These are phyloP conservation scores for Diddensiella santjacobensis DNA, from an alignment of 805 yeast species.

Conservation along the genomic window DNA sequence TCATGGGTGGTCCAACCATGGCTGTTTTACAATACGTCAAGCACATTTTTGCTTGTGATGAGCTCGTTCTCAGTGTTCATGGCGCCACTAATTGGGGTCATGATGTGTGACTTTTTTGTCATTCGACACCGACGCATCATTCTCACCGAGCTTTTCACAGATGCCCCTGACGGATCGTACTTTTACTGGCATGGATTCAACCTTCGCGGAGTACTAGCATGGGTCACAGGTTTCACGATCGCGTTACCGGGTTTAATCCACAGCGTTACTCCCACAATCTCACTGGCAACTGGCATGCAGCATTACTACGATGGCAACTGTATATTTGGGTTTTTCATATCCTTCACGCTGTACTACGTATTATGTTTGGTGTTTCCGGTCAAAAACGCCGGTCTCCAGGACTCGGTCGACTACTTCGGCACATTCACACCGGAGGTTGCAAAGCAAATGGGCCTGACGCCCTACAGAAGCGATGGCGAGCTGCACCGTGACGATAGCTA, in stretches of 20 bases:
- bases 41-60: conserved; percentile 37
- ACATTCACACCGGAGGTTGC: conserved; percentile 32
- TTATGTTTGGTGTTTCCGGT: conserved; percentile 38
- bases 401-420: conserved; percentile 34
- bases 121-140: conserved; percentile 39
- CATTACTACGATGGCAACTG: conserved; percentile 44
- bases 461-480: conserved; percentile 4
- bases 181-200: conserved; percentile 44
- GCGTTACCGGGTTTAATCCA: conserved; percentile 31
- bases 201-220: conserved; percentile 39
- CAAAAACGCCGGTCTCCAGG: conserved; percentile 35
- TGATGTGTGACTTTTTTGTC: conserved; percentile 38
- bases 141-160: conserved; percentile 40
- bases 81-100: conserved; percentile 39
- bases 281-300: conserved; percentile 35
- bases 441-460: conserved; percentile 13
- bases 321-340: conserved; percentile 38
- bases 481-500: neutral
- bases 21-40: conserved; percentile 37
- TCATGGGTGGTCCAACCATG: conserved; percentile 37
- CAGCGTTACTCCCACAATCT: conserved; percentile 33
- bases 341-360: conserved; percentile 35
- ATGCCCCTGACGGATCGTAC: conserved; percentile 36
- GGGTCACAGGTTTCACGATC: conserved; percentile 28
- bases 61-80: conserved; percentile 38